These are phyloP conservation scores for Phialophora macrospora DNA, from an alignment of 2,329 filamentous ascomycete species.

Conservation along the genomic window DNA sequence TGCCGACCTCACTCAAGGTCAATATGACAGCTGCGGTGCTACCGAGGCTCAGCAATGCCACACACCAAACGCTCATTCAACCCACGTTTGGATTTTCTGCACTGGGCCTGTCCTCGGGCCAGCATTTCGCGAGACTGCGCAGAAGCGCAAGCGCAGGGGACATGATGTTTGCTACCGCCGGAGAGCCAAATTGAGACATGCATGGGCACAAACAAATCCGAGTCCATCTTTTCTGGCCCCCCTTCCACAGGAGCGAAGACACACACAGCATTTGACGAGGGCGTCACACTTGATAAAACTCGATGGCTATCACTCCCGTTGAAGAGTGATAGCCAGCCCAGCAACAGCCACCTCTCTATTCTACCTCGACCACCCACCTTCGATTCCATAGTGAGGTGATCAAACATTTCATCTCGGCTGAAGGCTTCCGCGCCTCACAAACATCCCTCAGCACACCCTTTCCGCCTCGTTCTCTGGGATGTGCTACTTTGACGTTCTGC, in stretches of 20 bases:
- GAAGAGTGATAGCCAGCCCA: conserved; percentile 7
- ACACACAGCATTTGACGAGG: neutral
- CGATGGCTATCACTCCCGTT: neutral
- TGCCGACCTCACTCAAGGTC: conserved; percentile 25
- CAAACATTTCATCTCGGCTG: neutral
- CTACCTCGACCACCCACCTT: neutral
- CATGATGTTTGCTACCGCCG: conserved; percentile 30
- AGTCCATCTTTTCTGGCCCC: conserved; percentile 8
- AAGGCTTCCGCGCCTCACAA: conserved; percentile 6
- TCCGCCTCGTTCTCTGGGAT: neutral
- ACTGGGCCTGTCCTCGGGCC: neutral
- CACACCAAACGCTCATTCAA: neutral
- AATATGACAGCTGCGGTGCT: conserved; percentile 39
- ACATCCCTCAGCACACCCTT: neutral
- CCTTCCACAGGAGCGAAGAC: neutral
- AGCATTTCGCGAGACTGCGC: conserved; percentile 10
- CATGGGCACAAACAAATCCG: conserved; percentile 29
- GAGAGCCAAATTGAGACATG: conserved; percentile 22
- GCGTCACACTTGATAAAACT: conserved; percentile 10
- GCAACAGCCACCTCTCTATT: neutral
- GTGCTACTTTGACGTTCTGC: conserved; percentile 17
- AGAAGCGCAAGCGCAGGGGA: conserved; percentile 12
- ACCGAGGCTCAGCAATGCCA: conserved; percentile 18
- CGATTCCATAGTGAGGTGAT: conserved; percentile 7
- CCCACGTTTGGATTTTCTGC: conserved; percentile 2